These are phyloP conservation scores for Heliamphora exappendiculata DNA, from an alignment of 148 eudicot genomes.

Conservation along the genomic window DNA sequence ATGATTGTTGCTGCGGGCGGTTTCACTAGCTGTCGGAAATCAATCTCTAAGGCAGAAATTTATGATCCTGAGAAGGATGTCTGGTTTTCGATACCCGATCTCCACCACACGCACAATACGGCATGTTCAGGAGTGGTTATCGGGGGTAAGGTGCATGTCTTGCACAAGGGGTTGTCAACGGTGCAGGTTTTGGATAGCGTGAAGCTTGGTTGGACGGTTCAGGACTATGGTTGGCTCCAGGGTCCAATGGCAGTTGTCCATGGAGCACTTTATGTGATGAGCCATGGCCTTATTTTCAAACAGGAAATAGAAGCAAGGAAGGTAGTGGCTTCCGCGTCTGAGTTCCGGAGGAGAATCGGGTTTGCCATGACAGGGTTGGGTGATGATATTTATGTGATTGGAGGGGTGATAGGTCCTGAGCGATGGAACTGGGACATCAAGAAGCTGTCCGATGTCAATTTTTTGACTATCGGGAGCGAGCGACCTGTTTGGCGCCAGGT, in stretches of 20 bases:
- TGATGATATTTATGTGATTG: slow-evolving; percentile 76
- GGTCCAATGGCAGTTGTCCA: slow-evolving; percentile 85
- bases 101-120: slow-evolving; percentile 61
- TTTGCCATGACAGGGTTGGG: slow-evolving; percentile 71
- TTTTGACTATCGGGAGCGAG: slow-evolving; percentile 57
- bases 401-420: slow-evolving; percentile 92
- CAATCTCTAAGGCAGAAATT: slow-evolving; percentile 74
- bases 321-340: slow-evolving; percentile 60
- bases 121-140: slow-evolving; percentile 80
- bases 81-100: slow-evolving; percentile 74
- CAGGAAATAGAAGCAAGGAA: slow-evolving; percentile 54
- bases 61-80: slow-evolving; percentile 73
- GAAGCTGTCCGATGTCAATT: slow-evolving; percentile 66
- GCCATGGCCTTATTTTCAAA: slow-evolving; percentile 60
- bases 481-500: slow-evolving; percentile 69
- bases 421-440: slow-evolving; percentile 64
- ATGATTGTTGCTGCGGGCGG: slow-evolving; percentile 93
- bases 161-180: slow-evolving; percentile 77
- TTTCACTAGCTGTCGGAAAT: slow-evolving; percentile 72
- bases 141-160: slow-evolving; percentile 66
- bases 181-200: slow-evolving; percentile 65
- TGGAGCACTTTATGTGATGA: slow-evolving; percentile 62
- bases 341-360: slow-evolving; percentile 64
- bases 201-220: slow-evolving; percentile 55
- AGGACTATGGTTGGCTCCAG: slow-evolving; percentile 73